Evolutionary conservation across 352 stramenopile genomes (phyloP).

Genomic region (Phytophthora boehmeriae): DNA sequence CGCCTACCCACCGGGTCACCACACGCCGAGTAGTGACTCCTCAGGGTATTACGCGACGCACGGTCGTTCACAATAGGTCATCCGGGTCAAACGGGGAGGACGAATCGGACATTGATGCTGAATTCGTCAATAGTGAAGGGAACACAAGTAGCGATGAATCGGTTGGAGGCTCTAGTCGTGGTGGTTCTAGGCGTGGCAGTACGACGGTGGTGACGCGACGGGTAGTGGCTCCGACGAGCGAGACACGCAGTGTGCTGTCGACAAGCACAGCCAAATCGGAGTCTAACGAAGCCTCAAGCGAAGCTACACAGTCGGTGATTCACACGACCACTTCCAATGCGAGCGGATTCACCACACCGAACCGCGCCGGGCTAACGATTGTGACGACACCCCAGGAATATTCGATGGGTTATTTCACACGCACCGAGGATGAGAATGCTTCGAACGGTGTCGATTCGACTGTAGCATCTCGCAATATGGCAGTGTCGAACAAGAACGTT

Average conservation of each 20-base stretch:
- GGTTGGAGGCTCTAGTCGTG: conserved; percentile 10
- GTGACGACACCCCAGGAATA: conserved; percentile 12
- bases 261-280: background rate
- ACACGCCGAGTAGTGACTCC: conserved; percentile 37
- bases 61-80: conserved; percentile 21
- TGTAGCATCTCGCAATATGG: too few relatives aligned
- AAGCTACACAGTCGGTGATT: too few relatives aligned
- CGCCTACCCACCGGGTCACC: conserved; percentile 15
- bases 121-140: conserved; percentile 26
- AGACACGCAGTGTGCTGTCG: conserved; percentile 16
- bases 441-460: background rate
- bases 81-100: conserved; percentile 7
- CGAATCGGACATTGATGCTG: conserved; percentile 19
- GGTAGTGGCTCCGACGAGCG: conserved; percentile 14
- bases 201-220: conserved; percentile 6
- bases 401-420: conserved; percentile 1
- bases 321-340: too few relatives aligned
- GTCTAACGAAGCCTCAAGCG: too few relatives aligned
- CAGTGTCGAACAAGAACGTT: conserved; percentile 1
- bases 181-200: conserved; percentile 9
- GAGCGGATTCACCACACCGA: too few relatives aligned
- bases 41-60: conserved; percentile 29
- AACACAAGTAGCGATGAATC: conserved; percentile 25
- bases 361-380: background rate
- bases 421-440: conserved; percentile 17